phyloP scores from a whole-genome alignment of 768 basidiomycete species.

The Mycena amicta region DNA sequence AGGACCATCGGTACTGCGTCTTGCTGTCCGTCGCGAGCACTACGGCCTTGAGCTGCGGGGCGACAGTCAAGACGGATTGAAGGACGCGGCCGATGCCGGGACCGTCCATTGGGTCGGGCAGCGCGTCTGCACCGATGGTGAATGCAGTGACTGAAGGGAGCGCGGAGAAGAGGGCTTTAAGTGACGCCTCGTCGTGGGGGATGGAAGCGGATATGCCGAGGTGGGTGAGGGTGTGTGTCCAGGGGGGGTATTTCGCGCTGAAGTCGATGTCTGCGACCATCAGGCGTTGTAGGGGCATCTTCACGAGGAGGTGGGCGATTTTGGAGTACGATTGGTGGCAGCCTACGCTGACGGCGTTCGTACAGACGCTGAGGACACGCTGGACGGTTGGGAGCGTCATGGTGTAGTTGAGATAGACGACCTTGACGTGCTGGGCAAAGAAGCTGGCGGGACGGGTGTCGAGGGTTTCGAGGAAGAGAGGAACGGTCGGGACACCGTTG shows the following conservation, averaged over 20 bases:
- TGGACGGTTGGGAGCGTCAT: constrained; percentile 23
- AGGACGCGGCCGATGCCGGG: constrained; percentile 9
- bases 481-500: constrained; percentile 26
- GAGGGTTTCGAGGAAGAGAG: constrained; percentile 39
- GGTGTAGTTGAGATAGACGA: constrained; percentile 36
- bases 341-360: constrained; percentile 37
- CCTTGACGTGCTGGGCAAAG: constrained; percentile 39
- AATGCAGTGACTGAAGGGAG: constrained; percentile 11
- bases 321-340: constrained; percentile 6
- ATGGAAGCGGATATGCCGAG: constrained; percentile 4
- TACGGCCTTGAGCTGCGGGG: neutral
- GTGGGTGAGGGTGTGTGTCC: constrained; percentile 12
- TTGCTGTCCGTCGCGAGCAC: constrained; percentile 5
- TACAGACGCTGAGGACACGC: constrained; percentile 39
- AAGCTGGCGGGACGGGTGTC: constrained; percentile 35
- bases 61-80: neutral
- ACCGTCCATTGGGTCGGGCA: neutral
- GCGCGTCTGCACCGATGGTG: constrained; percentile 10
- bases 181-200: neutral
- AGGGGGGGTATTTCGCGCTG: constrained; percentile 2
- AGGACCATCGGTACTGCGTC: constrained; percentile 6
- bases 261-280: neutral
- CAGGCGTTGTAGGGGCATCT: constrained; percentile 11
- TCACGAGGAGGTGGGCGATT: constrained; percentile 8
- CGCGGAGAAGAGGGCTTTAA: neutral